Percentiles rank a stretch among this genome's conserved stretches.
Conservation (phyloP, 345 rosid species). For the Salix udensis region DNA sequence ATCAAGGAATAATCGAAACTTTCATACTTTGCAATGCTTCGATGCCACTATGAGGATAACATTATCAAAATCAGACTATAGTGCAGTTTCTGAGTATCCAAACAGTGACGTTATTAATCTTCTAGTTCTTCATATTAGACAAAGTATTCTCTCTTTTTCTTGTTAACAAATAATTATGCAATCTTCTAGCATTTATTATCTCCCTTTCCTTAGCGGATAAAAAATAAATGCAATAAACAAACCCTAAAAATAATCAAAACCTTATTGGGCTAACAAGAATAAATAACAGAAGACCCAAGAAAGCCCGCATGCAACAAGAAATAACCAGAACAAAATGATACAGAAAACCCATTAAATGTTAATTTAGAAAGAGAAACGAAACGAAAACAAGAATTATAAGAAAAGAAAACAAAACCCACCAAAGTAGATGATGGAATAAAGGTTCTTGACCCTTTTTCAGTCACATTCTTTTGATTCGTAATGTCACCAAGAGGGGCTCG, state of each 20-base stretch:
- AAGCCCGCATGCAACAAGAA: not conserved
- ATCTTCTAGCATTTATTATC: not conserved
- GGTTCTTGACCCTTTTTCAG: slow-evolving; percentile 33
- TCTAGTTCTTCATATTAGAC: not conserved
- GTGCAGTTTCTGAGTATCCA: not conserved
- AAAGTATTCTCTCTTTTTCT: too few relatives aligned
- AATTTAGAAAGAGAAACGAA: not conserved
- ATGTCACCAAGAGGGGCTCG: slow-evolving; percentile 74
- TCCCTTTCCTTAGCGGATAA: not conserved
- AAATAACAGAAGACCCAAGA: not conserved
- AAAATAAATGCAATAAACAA: not conserved
- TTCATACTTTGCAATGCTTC: not conserved
- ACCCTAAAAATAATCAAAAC: not conserved
- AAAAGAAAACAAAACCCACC: slow-evolving; percentile 36
- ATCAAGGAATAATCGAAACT: not conserved
- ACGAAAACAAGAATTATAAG: not conserved
- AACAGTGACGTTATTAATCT: not conserved
- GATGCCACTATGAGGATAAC: not conserved
- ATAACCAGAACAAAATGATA: not conserved
- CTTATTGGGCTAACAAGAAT: not conserved
- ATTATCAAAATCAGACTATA: not conserved
- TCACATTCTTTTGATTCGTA: slow-evolving; percentile 50
- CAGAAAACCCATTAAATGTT: not conserved
- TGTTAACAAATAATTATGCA: not conserved
- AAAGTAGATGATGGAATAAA: slow-evolving; percentile 42